Base-by-base conservation (phyloP, 768 basidiomycete species). In the Rhizopogon vinicolor region DNA sequence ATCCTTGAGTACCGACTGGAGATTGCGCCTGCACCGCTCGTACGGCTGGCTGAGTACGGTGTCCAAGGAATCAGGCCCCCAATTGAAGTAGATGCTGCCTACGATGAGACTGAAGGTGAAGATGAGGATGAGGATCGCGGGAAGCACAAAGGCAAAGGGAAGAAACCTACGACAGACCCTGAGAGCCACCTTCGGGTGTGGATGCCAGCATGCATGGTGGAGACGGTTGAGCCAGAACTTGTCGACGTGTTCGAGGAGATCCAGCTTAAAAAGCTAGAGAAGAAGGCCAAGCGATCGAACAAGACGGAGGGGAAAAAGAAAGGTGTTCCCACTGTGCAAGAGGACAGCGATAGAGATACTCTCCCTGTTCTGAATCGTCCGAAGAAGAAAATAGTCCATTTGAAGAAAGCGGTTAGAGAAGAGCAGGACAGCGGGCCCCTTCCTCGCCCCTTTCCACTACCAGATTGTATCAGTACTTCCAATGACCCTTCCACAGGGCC, bases 191-290 rank as follows among this genome's bases (percentile, higher is more conserved):
- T 86, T 48, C 78, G 87, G 13, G 66, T 93, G 10, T 96, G 93
- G 93, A 79, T 93, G 70, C 89, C 93, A 0, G 91, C 88, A 22
- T 85, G 79, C 52, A 86, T 96, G 77, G 80, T 94, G 10, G 70
- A 74, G 12, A 68, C 83, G 33, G 90, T 81, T 2, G 86, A 84
- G 56, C 88, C 91, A 8, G 69, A 71, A 3, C 65, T 95, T 22
- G 86, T 87, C 5, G 70, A 79, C 42, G 78, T 78, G 16, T 93
- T 78, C 59, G 83, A 90, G 55, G 78, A 74, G 10, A 60, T 63
- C 14, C 69, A 76, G 58, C 73, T 74, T 56, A 69, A 65, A 56
- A 89, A 84, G 60, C 66, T 67, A 40, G 72, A 68, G 40, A 83
- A 82, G 67, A 81, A 84, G 63, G 64, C 73, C 16, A 72, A 70